Evolutionary conservation across 495 filamentous ascomycete species (phyloP).

Genomic region (Pseudomonodictys pantanalensis): DNA sequence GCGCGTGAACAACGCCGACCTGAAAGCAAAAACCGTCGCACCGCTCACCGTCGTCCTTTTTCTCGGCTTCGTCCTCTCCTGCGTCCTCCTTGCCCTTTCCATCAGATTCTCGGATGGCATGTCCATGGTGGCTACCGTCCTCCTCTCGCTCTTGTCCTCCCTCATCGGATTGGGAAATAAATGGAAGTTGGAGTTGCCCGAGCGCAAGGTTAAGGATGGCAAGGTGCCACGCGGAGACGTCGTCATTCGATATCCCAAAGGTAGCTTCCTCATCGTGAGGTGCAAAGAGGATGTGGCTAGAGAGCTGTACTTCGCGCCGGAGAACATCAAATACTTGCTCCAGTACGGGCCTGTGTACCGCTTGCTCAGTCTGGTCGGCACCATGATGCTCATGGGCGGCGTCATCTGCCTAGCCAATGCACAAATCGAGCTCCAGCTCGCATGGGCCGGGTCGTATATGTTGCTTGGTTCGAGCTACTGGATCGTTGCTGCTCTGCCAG

Average conservation of each 20-base stretch:
- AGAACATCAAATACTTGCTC: constrained; percentile 45
- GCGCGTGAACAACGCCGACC: constrained; percentile 22
- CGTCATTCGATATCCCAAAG: constrained; percentile 44
- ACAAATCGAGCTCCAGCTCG: constrained; percentile 42
- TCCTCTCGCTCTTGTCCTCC: constrained; percentile 47
- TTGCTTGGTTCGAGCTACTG: constrained; percentile 48
- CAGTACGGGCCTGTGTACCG: constrained; percentile 38
- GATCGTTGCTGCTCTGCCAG: constrained; percentile 47
- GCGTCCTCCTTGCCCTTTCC: constrained; percentile 41
- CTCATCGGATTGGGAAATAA: constrained; percentile 46
- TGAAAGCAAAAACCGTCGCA: constrained; percentile 39
- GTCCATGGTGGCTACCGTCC: constrained; percentile 43
- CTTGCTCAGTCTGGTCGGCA: constrained; percentile 45
- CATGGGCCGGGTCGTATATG: constrained; percentile 46
- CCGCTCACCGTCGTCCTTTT: constrained; percentile 42
- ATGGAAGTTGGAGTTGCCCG: constrained; percentile 41
- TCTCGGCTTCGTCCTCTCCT: constrained; percentile 42
- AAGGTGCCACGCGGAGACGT: constrained; percentile 36
- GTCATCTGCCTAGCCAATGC: constrained; percentile 49
- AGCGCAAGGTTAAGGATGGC: constrained; percentile 9
- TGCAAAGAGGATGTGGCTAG: constrained; percentile 43
- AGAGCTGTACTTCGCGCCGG: constrained; percentile 45
- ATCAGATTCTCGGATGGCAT: constrained; percentile 44
- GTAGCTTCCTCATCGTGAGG: constrained; percentile 41
- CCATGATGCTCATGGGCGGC: constrained; percentile 49